Percentiles rank a stretch among this genome's conserved stretches.
Conservation (phyloP, 805 yeast species). For the Brettanomyces custersianus region DNA sequence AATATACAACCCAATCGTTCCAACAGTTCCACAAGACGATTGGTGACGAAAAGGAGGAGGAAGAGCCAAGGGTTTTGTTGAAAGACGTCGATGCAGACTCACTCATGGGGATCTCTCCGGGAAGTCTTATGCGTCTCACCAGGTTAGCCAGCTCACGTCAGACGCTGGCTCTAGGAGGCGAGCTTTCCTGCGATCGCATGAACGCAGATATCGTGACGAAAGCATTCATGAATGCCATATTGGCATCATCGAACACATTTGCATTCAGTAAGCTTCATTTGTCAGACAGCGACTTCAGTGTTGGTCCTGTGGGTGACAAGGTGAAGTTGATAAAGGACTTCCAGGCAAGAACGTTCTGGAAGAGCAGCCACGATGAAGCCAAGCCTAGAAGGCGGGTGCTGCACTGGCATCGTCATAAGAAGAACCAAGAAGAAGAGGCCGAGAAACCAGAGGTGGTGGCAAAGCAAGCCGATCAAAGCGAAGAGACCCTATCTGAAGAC, state of each 20-base stretch:
- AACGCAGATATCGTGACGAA: conserved; percentile 25
- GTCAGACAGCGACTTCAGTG: conserved; percentile 18
- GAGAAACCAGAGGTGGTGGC: conserved; percentile 1
- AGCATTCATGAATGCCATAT: conserved; percentile 22
- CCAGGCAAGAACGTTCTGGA: conserved; percentile 34
- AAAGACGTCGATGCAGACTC: conserved; percentile 45
- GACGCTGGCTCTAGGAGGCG: conserved; percentile 58
- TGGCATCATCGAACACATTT: conserved; percentile 17
- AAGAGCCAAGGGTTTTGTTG: conserved; percentile 27
- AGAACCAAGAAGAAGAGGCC: background rate
- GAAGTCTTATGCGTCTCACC: conserved; percentile 57
- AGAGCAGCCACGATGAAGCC: conserved; percentile 17
- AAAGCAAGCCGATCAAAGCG: background rate
- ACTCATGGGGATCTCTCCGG: conserved; percentile 51
- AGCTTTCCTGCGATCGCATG: conserved; percentile 24
- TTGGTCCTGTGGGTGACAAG: conserved; percentile 27
- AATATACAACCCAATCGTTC: conserved; percentile 39
- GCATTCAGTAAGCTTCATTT: conserved; percentile 26
- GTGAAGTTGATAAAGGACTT: conserved; percentile 34
- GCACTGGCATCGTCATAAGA: conserved; percentile 13
- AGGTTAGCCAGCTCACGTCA: conserved; percentile 68
- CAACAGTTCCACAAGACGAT: conserved; percentile 29
- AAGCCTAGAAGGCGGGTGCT: conserved; percentile 23
- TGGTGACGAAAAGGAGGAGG: conserved; percentile 22
- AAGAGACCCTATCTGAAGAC: background rate